Conservation (phyloP, 192 early-diverging fungal species). For the Backusella morwellensis region DNA sequence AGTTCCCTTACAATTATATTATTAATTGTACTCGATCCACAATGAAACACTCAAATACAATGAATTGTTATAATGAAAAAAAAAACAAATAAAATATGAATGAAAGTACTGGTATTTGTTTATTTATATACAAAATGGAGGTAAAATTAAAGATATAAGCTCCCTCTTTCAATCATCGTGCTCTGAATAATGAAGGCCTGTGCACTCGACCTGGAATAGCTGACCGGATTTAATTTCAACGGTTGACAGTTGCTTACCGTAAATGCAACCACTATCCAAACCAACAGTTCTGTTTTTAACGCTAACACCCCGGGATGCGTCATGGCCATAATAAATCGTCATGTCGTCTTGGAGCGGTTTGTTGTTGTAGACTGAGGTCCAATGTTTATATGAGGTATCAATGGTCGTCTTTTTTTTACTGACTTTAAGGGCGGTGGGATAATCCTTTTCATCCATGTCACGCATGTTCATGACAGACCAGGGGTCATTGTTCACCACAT, state of each 20-base stretch:
- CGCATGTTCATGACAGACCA: constrained; percentile 62
- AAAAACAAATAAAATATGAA: background rate
- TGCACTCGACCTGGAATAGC: constrained; percentile 21
- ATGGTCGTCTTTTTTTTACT: constrained; percentile 38
- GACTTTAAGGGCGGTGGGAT: constrained; percentile 34
- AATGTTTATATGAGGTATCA: constrained; percentile 25
- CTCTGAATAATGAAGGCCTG: constrained; percentile 4
- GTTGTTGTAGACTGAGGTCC: background rate
- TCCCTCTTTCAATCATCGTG: background rate
- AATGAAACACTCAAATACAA: background rate
- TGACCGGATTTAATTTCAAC: constrained; percentile 33
- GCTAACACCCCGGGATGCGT: constrained; percentile 56
- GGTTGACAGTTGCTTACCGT: constrained; percentile 61
- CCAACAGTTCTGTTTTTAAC: constrained; percentile 56
- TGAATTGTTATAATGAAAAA: background rate
- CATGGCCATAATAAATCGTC: constrained; percentile 68
- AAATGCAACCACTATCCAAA: constrained; percentile 68
- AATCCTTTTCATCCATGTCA: constrained; percentile 42
- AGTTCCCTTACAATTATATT: too few species aligned
- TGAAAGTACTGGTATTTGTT: background rate
- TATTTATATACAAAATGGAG: background rate
- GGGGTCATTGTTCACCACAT: constrained; percentile 50
- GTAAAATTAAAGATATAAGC: background rate
- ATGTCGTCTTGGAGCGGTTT: background rate
- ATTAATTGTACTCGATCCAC: too few species aligned